A percentile compares a stretch with the other conserved stretches of the same genome.
Evolutionary conservation across 148 eudicot species (phyloP).

Genomic region (Pharnaceum exiguum): DNA sequence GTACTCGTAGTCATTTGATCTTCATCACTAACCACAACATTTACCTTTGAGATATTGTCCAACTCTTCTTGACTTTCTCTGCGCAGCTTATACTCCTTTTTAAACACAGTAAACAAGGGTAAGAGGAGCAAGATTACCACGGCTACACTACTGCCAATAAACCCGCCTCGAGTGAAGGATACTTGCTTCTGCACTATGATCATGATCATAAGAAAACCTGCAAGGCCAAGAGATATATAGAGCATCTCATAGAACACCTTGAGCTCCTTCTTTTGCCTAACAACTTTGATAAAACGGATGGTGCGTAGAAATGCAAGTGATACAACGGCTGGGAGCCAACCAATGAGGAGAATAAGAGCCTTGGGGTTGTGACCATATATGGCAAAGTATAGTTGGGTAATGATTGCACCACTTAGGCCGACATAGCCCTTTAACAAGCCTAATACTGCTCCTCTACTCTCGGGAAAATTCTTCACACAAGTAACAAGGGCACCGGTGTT

Average conservation of each 20-base stretch:
- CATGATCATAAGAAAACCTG: slow-evolving; percentile 35
- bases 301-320: slow-evolving; percentile 30
- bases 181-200: slow-evolving; percentile 28
- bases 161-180: slow-evolving; percentile 20
- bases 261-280: slow-evolving; percentile 17
- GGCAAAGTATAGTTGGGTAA: too few species aligned
- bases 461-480: too few species aligned
- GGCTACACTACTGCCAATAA: slow-evolving; percentile 20
- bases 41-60: slow-evolving; percentile 9
- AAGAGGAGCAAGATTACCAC: slow-evolving; percentile 20
- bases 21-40: slow-evolving; percentile 13
- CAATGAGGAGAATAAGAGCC: slow-evolving; percentile 34
- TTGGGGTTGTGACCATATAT: slow-evolving; percentile 23
- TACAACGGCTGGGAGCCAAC: slow-evolving; percentile 39
- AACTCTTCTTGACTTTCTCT: slow-evolving; percentile 10
- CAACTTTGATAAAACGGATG: slow-evolving; percentile 23
- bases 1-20: too few species aligned
- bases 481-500: too few species aligned
- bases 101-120: slow-evolving; percentile 27
- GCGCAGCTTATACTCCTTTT: slow-evolving; percentile 27
- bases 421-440: too few species aligned
- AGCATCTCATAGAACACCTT: slow-evolving; percentile 38
- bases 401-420: too few species aligned
- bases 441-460: too few species aligned
- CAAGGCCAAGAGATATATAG: slow-evolving; percentile 35